Percentiles rank a stretch among this genome's conserved stretches.
Evolutionary conservation across 2,329 filamentous ascomycete genomes (phyloP).

Genomic region (Fusarium agapanthi): DNA sequence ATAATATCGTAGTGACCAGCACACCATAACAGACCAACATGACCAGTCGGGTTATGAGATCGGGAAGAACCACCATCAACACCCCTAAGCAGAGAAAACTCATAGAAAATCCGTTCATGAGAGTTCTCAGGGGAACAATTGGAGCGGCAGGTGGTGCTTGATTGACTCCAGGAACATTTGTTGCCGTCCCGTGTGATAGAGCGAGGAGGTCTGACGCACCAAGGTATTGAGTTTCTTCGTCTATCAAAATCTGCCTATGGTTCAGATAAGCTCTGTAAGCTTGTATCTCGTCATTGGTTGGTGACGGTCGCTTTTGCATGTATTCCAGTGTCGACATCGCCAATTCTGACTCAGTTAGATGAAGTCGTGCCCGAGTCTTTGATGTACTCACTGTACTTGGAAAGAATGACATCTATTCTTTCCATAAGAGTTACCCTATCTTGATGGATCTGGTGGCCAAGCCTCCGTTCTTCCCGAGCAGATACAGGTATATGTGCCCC

Average conservation of each 20-base stretch:
- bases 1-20: slow-evolving; percentile 17
- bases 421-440: slow-evolving; percentile 3
- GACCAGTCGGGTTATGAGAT: slow-evolving; percentile 22
- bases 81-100: slow-evolving; percentile 24
- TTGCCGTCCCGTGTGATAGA: neutral
- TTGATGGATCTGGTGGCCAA: neutral
- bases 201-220: slow-evolving; percentile 44
- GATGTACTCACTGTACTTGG: slow-evolving; percentile 17
- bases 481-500: slow-evolving; percentile 35
- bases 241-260: slow-evolving; percentile 59
- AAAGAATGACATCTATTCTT: neutral
- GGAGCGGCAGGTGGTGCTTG: neutral
- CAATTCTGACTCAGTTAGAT: slow-evolving; percentile 55
- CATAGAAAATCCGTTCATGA: slow-evolving; percentile 25
- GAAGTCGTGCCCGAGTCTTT: too few species aligned
- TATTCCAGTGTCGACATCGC: slow-evolving; percentile 66
- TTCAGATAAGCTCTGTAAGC: slow-evolving; percentile 64
- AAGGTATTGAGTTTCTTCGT: slow-evolving; percentile 69
- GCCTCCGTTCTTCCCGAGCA: slow-evolving; percentile 13
- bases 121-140: slow-evolving; percentile 11
- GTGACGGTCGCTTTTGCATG: slow-evolving; percentile 58
- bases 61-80: slow-evolving; percentile 21
- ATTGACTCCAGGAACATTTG: slow-evolving; percentile 1
- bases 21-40: slow-evolving; percentile 24
- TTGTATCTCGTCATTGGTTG: slow-evolving; percentile 59